Evolutionary conservation across 2,329 filamentous ascomycete genomes (phyloP), one percentile per base, ranked within the genome.

Genomic region (Arthrobotrys pseudoclavata): DNA sequence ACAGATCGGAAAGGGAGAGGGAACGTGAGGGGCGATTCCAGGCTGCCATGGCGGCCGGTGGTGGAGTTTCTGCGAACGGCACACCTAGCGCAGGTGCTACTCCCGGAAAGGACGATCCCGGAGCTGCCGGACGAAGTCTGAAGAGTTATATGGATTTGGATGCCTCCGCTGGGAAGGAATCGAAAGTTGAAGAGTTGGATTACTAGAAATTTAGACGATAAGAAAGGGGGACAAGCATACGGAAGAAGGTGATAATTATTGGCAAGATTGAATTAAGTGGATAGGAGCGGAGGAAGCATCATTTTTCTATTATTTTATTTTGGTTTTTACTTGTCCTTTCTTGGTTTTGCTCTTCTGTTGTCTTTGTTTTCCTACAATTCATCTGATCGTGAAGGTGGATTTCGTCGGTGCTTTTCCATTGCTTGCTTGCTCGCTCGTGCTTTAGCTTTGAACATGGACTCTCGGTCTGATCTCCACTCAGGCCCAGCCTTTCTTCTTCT

Each of bases 101-200:
- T 1, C 91, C 94, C 76, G 94, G 94, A 0, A 95, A 96, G 20
- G 89, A 92, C 20, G 94, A 98, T 53, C 69, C 80, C 84, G 95
- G 96, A 10, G 94, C 97, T 0, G 93, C 96, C 80, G 96, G 96
- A 4, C 89, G 96, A 71, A 97, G 92, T 78, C 85, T 99, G 80
- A 97, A 97, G 87, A 97, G 93, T 84, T 99, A 99, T 83, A 96
- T 99, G 84, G 96, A 99, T 83, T 86, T 99, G 24, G 96, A 99
- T 85, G 95, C 96, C 53, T 91, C 91, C 72, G 90, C 90, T 42
- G 89, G 90, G 13, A 87, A 88, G 40, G 92, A 91, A 47, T 80
- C 79, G 37, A 75, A 72, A 26, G 90, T 91, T 47, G 92, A 92
- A 29, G 95, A 97, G 85, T 86, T 98, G 82, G 96, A 98, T 84